Evolutionary conservation across 345 rosid genomes (phyloP), one percentile per base, ranked within the genome.

Genomic region (Gossypium australe): DNA sequence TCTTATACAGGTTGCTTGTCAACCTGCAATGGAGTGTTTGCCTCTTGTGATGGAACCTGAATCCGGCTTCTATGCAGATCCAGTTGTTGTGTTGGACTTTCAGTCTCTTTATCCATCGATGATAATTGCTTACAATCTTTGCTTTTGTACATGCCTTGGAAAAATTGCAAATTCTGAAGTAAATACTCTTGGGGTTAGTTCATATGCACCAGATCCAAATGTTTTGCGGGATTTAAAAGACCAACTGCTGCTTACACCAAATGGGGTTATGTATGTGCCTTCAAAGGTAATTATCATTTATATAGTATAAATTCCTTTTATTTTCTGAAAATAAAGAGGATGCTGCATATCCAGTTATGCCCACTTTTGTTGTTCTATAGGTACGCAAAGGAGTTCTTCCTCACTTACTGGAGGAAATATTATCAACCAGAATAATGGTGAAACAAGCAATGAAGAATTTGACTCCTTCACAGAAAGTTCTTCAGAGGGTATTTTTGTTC

Each of bases 41-140:
- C 97, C 98, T 76, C 95, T 94, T 57, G 98, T 94, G 75, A 94
- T 94, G 98, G 98, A 94, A 78, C 98, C 98, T 25, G 97, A 91
- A 83, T 94, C 98, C 79, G 90, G 93, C 60, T 94, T 94, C 82
- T 94, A 89, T 79, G 86, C 85, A 48, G 98, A 92, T 78, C 98
- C 98, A 60, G 97, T 94, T 72, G 83, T 94, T 70, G 97, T 94
- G 82, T 87, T 92, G 89, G 98, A 94, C 80, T 94, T 94, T 80
- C 98, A 94, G 78, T 92, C 98, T 76, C 97, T 94, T 73, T 92
- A 94, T 85, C 98, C 98, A 72, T 94, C 98, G 56, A 91, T 94
- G 96, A 87, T 94, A 78, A 94, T 94, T 72, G 98, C 94, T 71
- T 94, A 94, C 82, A 94, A 94, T 78, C 94, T 94, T 80, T 94